These are phyloP conservation scores for Amanita pseudoporphyria DNA, from an alignment of 768 basidiomycete genomes.

Conservation along the genomic window DNA sequence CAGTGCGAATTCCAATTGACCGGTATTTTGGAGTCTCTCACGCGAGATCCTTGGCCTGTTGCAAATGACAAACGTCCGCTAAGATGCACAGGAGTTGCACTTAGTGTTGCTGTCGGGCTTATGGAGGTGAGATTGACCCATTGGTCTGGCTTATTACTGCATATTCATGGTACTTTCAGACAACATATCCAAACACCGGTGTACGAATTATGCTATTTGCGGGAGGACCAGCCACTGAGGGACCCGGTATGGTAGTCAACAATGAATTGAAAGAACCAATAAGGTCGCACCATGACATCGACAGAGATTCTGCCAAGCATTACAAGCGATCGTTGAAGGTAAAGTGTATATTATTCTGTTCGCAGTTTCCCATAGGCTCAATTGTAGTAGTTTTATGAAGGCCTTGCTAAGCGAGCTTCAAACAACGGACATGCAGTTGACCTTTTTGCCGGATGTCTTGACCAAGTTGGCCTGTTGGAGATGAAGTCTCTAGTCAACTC, in stretches of 20 bases:
- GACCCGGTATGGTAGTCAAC: constrained; percentile 93
- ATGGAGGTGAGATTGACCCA: constrained; percentile 53
- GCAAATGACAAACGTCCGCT: constrained; percentile 89
- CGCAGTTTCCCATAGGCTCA: constrained; percentile 6
- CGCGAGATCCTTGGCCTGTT: constrained; percentile 95
- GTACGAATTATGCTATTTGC: constrained; percentile 94
- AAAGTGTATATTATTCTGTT: constrained; percentile 10
- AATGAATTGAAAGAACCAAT: constrained; percentile 96
- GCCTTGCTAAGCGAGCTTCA: constrained; percentile 83
- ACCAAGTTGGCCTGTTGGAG: constrained; percentile 95
- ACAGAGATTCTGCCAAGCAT: constrained; percentile 92
- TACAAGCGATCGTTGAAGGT: constrained; percentile 97
- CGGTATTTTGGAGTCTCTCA: constrained; percentile 78
- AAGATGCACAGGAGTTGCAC: constrained; percentile 90
- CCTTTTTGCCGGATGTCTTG: constrained; percentile 93
- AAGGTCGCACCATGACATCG: constrained; percentile 97
- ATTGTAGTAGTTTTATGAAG: constrained; percentile 82
- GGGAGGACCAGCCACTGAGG: constrained; percentile 93
- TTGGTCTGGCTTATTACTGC: background rate
- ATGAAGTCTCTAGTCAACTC: constrained; percentile 96
- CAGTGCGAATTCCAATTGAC: constrained; percentile 97
- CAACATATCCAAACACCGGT: constrained; percentile 92
- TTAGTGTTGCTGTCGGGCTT: constrained; percentile 88
- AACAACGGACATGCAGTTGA: constrained; percentile 94
- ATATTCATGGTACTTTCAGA: constrained; percentile 21